phyloP scores from a whole-genome alignment of 495 filamentous ascomycete genomes.

The Parathielavia hyrcaniae region DNA sequence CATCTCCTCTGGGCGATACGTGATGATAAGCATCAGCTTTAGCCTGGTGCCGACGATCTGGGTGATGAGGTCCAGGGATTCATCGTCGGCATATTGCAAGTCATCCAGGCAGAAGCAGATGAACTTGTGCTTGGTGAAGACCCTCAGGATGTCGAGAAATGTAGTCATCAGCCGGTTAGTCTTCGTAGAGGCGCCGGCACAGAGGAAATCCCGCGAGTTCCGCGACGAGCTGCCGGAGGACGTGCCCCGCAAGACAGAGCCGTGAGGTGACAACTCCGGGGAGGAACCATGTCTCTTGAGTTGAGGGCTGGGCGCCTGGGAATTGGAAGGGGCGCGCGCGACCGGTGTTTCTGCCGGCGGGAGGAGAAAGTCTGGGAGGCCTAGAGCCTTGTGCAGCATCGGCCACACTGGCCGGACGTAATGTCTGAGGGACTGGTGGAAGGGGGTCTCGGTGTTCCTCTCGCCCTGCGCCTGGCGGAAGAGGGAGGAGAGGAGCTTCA shows the following conservation, averaged over 20 bases:
- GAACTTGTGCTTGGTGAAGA: slow-evolving; percentile 69
- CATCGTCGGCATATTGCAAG: slow-evolving; percentile 78
- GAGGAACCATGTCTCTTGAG: slow-evolving; percentile 40
- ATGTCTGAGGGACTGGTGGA: slow-evolving; percentile 66
- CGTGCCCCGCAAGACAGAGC: slow-evolving; percentile 7
- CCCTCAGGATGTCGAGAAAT: slow-evolving; percentile 74
- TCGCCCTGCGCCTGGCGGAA: slow-evolving; percentile 91
- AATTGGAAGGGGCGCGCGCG: slow-evolving; percentile 20
- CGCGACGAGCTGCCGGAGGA: slow-evolving; percentile 34
- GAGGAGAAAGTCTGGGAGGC: slow-evolving; percentile 69
- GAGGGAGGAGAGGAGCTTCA: slow-evolving; percentile 71
- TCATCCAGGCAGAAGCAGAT: slow-evolving; percentile 83
- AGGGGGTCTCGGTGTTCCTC: slow-evolving; percentile 73
- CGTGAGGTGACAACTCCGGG: slow-evolving; percentile 30
- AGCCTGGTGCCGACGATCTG: slow-evolving; percentile 66
- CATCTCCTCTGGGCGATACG: slow-evolving; percentile 52
- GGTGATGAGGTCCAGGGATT: slow-evolving; percentile 71
- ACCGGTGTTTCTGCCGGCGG: slow-evolving; percentile 31
- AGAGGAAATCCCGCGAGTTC: slow-evolving; percentile 63
- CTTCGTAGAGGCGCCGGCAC: slow-evolving; percentile 61
- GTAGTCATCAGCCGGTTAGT: slow-evolving; percentile 76
- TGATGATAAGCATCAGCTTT: slow-evolving; percentile 71
- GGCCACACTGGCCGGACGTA: slow-evolving; percentile 74
- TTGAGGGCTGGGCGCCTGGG: slow-evolving; percentile 21
- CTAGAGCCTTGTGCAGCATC: slow-evolving; percentile 66